Evolutionary conservation across 768 basidiomycete genomes (phyloP).

Genomic region (Pholiota conissans): DNA sequence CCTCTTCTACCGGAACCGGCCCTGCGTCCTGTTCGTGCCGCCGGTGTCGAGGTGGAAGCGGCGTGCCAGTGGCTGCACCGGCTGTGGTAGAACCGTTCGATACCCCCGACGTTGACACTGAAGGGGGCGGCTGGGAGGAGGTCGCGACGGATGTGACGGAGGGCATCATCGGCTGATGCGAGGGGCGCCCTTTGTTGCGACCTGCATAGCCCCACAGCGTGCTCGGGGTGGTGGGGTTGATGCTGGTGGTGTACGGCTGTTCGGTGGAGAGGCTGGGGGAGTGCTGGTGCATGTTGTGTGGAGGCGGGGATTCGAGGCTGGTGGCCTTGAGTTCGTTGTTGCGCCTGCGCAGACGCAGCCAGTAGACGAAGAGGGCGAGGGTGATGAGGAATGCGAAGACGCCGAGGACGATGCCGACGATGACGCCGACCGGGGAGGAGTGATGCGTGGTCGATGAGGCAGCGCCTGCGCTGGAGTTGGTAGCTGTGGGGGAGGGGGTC

Average conservation of each 20-base stretch:
- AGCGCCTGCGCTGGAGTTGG: background rate
- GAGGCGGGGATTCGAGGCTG: background rate
- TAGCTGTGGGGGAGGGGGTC: background rate
- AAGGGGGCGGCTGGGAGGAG: background rate
- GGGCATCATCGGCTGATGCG: conserved; percentile 8
- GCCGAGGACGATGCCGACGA: conserved; percentile 43
- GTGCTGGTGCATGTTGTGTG: background rate
- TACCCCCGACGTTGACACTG: background rate
- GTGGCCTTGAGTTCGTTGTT: no score
- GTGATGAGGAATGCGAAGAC: conserved; percentile 29
- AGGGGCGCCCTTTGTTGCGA: background rate
- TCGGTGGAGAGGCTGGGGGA: background rate
- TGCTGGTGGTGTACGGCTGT: background rate
- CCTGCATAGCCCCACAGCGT: background rate
- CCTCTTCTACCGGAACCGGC: conserved; percentile 9
- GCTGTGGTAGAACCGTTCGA: no score
- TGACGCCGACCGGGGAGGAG: conserved; percentile 27
- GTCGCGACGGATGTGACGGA: conserved; percentile 1
- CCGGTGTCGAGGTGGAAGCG: background rate
- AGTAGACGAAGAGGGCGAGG: conserved; percentile 20
- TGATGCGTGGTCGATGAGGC: conserved; percentile 3
- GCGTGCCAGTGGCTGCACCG: background rate
- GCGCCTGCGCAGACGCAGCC: conserved; percentile 6
- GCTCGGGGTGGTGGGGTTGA: background rate
- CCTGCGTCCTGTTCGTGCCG: conserved; percentile 27